These are phyloP conservation scores for Gossypium stocksii DNA, from an alignment of 345 rosid species.

Conservation along the genomic window DNA sequence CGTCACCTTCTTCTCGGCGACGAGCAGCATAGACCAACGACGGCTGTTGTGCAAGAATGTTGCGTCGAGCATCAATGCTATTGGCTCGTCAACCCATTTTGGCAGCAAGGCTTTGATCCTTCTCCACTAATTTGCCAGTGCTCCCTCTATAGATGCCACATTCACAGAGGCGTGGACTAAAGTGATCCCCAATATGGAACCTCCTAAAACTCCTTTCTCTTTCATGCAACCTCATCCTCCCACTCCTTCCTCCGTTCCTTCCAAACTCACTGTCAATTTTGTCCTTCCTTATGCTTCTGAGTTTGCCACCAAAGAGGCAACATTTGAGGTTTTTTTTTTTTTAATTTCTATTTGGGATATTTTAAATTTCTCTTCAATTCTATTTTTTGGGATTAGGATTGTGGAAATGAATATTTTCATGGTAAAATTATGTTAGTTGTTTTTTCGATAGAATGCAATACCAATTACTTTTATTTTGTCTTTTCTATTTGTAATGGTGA, in stretches of 20 bases:
- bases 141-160: constrained; percentile 22
- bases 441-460: too few species aligned
- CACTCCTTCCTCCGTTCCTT: constrained; percentile 24
- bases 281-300: constrained; percentile 36
- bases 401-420: too few species aligned
- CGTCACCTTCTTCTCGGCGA: too few species aligned
- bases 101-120: constrained; percentile 10
- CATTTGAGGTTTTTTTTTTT: neutral
- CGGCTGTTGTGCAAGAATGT: too few species aligned
- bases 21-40: too few species aligned
- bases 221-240: constrained; percentile 39
- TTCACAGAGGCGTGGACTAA: constrained; percentile 43
- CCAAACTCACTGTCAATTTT: too few species aligned
- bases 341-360: neutral
- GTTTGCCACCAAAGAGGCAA: constrained; percentile 40
- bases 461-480: too few species aligned
- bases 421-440: too few species aligned
- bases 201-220: constrained; percentile 42
- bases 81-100: constrained; percentile 10
- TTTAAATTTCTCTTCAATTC: neutral
- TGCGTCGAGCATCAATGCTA: neutral
- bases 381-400: too few species aligned
- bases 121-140: constrained; percentile 16
- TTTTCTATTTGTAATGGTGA: too few species aligned
- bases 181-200: constrained; percentile 34